Evolutionary conservation across 768 basidiomycete species (phyloP), one percentile per base, ranked within the genome.

Genomic region (Pleurotus giganteus): DNA sequence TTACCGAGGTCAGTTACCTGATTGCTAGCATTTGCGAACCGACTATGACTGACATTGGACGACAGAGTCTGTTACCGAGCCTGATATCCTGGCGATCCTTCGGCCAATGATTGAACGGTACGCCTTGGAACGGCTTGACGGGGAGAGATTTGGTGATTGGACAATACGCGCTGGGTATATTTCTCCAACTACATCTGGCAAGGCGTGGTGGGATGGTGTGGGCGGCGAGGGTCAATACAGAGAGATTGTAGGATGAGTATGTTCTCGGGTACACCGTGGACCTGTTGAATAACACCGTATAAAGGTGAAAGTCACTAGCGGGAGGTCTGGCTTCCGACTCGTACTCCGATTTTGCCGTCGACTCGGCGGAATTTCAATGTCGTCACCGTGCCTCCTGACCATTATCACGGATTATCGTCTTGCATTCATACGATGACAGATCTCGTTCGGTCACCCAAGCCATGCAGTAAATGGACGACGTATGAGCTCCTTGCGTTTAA

Each of bases 131-230:
- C 79, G 96, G 42, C 72, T 77, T 2, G 86, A 91, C 7, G 93
- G 91, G 26, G 97, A 99, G 71, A 86, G 76, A 54, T 98, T 99
- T 64, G 97, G 97, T 28, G 97, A 98, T 70, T 99, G 90, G 68
- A 91, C 92, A 26, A 89, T 99, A 58, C 81, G 96, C 45, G 88
- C 84, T 23, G 94, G 95, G 41, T 94, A 94, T 64, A 94, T 98
- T 60, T 80, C 91, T 29, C 81, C 89, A 2, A 94, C 91, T 0
- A 88, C 84, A 1, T 81, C 86, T 36, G 95, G 95, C 15, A 89
- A 80, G 62, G 75, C 82, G 44, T 98, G 93, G 88, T 97, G 94
- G 69, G 89, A 91, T 44, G 74, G 80, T 15, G 81, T 86, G 74
- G 91, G 91, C 13, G 91, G 91, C 0, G 87, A 92, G 64, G 89